These are phyloP conservation scores for Nectriaceae sp. DNA, from an alignment of 2,329 filamentous ascomycete species.

Conservation along the genomic window DNA sequence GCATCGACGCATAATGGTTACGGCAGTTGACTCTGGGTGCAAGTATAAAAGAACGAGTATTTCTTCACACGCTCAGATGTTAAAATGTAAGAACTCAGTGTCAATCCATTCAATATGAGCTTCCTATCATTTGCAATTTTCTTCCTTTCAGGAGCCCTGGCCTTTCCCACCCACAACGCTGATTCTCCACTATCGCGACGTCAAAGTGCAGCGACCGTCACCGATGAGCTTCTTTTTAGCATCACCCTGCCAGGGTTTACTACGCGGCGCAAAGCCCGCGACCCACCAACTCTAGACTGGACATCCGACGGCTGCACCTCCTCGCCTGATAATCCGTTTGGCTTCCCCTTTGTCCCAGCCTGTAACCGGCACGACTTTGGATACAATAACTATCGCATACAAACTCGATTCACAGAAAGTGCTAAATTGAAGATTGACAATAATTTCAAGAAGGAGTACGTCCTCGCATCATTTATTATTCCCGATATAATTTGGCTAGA, in stretches of 20 bases:
- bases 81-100: no score
- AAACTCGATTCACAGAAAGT: conserved; percentile 46
- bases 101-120: conserved; percentile 37
- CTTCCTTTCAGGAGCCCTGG: conserved; percentile 25
- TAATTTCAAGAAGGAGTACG: conserved; percentile 50
- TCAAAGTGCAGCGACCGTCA: conserved; percentile 32
- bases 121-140: conserved; percentile 23
- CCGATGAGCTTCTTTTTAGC: conserved; percentile 50
- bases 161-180: conserved; percentile 16
- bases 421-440: conserved; percentile 48
- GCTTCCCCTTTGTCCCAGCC: conserved; percentile 44
- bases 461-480: neutral
- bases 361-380: conserved; percentile 61
- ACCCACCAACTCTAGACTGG: conserved; percentile 44
- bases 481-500: neutral
- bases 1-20: no score
- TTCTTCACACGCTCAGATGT: no score
- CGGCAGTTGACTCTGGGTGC: no score
- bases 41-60: no score
- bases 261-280: conserved; percentile 37
- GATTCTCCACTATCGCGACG: conserved; percentile 16
- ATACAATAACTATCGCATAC: conserved; percentile 53
- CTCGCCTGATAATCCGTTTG: conserved; percentile 46
- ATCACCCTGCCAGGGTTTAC: conserved; percentile 45
- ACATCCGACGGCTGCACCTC: conserved; percentile 44